Evolutionary conservation across 257 asterid species (phyloP), one percentile per base, ranked within the genome.

Genomic region (Gentiana dahurica): DNA sequence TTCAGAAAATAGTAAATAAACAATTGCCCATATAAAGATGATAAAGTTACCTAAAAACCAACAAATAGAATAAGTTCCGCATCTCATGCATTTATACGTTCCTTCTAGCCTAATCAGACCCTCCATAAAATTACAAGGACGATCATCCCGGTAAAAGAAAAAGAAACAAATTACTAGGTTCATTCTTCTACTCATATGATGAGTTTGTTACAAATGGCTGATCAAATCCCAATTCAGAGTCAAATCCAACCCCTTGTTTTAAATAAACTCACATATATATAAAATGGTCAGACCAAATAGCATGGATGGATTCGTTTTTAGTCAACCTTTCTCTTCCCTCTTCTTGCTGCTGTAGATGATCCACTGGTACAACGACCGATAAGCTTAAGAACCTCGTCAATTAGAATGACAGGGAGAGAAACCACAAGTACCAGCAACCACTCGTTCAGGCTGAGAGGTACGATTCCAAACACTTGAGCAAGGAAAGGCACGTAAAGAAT

Each of bases 401-500:
- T 85, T 45, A 92, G 52, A 15, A 88, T 85, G 62, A 92, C 99
- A 0, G 99, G 99, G 3, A 88, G 53, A 34, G 97, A 75, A 66
- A 92, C 97, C 5, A 79, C 80, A 66, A 92, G 36, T 6, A 85
- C 95, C 73, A 92, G 62, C 62, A 83, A 39, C 99, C 99, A 92
- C 70, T 92, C 97, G 10, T 85, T 81, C 32, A 92, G 58, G 65
- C 94, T 92, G 7, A 92, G 78, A 12, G 97, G 99, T 4, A 92
- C 99, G 1, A 92, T 83, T 55, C 95, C 95, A 12, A 92, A 92
- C 36, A 88, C 71, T 64, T 77, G 82, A 44, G 99, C 97, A 2
- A 92, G 87, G 83, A 88, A 85, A 11, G 97, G 99, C 55, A 92
- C 97, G 8, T 92, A 92, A 43, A 92, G 82, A 61, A 92, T 92